These are phyloP conservation scores for Rhodotorula sp. DNA, from an alignment of 1,284 basidiomycete species.

Conservation along the genomic window DNA sequence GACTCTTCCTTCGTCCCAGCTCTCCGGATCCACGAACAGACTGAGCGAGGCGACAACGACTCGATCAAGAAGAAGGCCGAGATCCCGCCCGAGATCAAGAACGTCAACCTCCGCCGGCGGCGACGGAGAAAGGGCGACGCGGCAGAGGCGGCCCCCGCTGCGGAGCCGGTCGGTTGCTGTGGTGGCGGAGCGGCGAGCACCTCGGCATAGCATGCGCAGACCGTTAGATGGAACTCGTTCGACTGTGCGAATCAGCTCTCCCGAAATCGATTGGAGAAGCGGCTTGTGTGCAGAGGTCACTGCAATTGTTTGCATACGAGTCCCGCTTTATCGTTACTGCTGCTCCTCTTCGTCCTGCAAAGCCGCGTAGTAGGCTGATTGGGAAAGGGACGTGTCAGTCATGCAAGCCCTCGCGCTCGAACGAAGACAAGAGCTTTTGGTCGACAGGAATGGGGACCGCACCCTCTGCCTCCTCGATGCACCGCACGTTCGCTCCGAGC, in stretches of 20 bases:
- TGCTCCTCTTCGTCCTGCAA: conserved; percentile 4
- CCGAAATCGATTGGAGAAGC: no score
- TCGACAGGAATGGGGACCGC: background rate
- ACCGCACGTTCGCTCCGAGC: conserved; percentile 78
- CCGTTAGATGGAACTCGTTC: background rate
- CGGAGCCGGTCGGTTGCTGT: conserved; percentile 20
- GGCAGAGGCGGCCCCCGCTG: background rate
- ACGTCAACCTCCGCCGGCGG: conserved; percentile 19
- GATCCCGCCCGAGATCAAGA: conserved; percentile 1
- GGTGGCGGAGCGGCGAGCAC: conserved; percentile 14
- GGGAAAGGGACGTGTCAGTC: background rate
- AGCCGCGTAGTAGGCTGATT: conserved; percentile 14
- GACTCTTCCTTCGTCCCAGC: conserved; percentile 9
- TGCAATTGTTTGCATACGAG: background rate
- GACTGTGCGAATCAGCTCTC: no score
- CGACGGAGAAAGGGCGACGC: conserved; percentile 15
- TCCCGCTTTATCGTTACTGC: background rate
- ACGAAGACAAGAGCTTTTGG: background rate
- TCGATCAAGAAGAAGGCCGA: conserved; percentile 23
- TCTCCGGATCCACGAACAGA: conserved; percentile 37
- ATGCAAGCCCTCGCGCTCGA: no score
- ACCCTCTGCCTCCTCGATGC: conserved; percentile 88
- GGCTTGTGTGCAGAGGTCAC: no score
- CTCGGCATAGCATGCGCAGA: background rate
- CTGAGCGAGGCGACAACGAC: conserved; percentile 40